Evolutionary conservation across 148 eudicot genomes (phyloP).

Genomic region (Rhododendron kiyosumense): DNA sequence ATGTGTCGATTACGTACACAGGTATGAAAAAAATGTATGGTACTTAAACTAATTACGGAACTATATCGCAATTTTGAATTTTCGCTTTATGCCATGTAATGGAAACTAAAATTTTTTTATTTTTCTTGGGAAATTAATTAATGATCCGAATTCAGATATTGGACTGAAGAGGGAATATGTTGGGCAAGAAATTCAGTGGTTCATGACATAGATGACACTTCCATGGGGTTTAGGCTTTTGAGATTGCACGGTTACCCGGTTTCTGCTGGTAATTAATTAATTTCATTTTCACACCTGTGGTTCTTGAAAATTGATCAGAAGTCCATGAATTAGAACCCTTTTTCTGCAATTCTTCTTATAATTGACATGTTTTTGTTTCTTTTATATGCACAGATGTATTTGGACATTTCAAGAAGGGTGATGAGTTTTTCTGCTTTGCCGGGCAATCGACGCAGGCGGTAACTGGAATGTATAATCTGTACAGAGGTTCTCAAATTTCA

Average conservation of each 20-base stretch:
- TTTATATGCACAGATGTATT: constrained; percentile 45
- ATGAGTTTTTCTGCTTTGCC: constrained; percentile 41
- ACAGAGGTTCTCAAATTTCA: constrained; percentile 51
- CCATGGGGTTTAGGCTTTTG: constrained; percentile 81
- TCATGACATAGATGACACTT: constrained; percentile 78
- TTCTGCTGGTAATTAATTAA: constrained; percentile 44
- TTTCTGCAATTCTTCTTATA: not conserved
- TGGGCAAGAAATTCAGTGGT: constrained; percentile 76
- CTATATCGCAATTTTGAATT: no score
- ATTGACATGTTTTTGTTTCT: not conserved
- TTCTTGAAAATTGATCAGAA: not conserved
- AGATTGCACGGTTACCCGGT: constrained; percentile 66
- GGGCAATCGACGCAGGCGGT: constrained; percentile 49
- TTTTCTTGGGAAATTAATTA: not conserved
- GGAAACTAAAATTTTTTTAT: not conserved
- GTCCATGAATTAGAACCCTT: not conserved
- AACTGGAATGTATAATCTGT: constrained; percentile 48
- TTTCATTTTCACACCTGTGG: not conserved
- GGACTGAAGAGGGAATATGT: constrained; percentile 71
- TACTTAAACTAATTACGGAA: not conserved
- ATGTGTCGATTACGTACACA: constrained; percentile 41
- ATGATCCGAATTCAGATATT: constrained; percentile 37
- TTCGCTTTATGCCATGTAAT: not conserved
- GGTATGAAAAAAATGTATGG: constrained; percentile 16
- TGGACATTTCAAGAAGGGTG: constrained; percentile 44